Evolutionary conservation across 768 basidiomycete genomes (phyloP), one percentile per base, ranked within the genome.

Genomic region (Boletus patriciae): DNA sequence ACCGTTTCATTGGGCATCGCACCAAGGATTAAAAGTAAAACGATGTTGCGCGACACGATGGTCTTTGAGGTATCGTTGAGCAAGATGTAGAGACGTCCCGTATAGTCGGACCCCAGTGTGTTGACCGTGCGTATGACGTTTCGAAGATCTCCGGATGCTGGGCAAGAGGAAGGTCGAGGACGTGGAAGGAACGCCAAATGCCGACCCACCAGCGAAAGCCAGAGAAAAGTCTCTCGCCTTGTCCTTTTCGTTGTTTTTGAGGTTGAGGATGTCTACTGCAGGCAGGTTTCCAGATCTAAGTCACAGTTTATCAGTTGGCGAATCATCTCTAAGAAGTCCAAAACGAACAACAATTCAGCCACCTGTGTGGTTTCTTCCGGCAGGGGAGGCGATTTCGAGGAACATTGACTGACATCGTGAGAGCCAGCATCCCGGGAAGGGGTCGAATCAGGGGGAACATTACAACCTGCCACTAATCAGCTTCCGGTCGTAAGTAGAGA

Each of bases 71-170:
- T n/a, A 51, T 81, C 79, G 52, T 81, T 82, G 55, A 81, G 51
- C 3, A 79, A 13, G 27, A 82, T 66, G 8, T 63, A 68, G 13
- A 79, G 61, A 11, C 68, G 59, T 6, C 80, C 80, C 1, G 63
- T 61, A 52, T 77, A 79, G 40, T 79, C 66, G 4, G 58, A 33
- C 0, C 78, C 78, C 16, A 82, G 68, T 31, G 56, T 59, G 42
- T 80, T 82, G 59, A 81, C 58, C 0, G 77, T 79, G 23, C 65
- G 70, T 10, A 82, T 34, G 21, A 79, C 58, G 51, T 79, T 71
- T 12, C 80, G 71, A 36, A 82, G 69, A 53, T 82, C 80, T 12
- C 77, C 79, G n/a, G 77, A 80, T 2, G 76, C 80, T 68, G 29
- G 18, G 10, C 8, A 46, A 34, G 25, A 45, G 12, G n/a, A 38